Base-by-base conservation (phyloP, 1,284 basidiomycete species). In the Cryptococcus jaspeensis region DNA sequence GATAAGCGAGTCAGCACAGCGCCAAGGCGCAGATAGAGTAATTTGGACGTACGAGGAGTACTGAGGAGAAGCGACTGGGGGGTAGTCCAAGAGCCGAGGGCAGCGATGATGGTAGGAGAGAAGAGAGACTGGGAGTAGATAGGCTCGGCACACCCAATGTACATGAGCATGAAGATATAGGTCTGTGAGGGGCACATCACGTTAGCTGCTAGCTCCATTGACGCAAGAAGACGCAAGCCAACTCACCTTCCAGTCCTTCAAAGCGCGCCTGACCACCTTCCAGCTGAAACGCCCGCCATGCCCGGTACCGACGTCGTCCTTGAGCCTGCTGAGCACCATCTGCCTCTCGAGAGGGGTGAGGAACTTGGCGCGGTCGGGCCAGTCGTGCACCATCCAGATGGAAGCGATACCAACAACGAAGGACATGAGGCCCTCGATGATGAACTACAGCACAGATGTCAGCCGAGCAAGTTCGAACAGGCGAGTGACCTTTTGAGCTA, bases 401-500 rank as follows among this genome's bases (percentile, higher is more conserved):
- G 78, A 75, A 4, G 52, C 56, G 44, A 67, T 51, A 41, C 69
- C 78, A 38, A 77, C 61, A 23, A 77, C 51, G 49, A 79, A 65
- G 3, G 77, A 78, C n/a, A 78, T 25, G 6, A 80, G 58, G 7
- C 79, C 78, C 60, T 80, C 78, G 52, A 78, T 75, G 60, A 79
- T 78, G 69, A 80, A 79, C 61, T 59, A 46, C 2, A 35, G 35
- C 20, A 48, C 28, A 37, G 22, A 20, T 18, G 16, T 28, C 28
- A 32, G 20, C 32, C 50, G 32, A 38, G 37, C 36, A 49, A 5
- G 12, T 6, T 28, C 18, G 5, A 22, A 3, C 18, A 72, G 47
- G 75, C 73, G 48, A 75, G n/a, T 69, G 56, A 22, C 23, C 35
- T 23, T 2, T 7, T 22, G 20, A 20, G 25, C 4, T 13, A 20